phyloP scores from a whole-genome alignment of 179 eudicot species.

The Silene noctiflora region DNA sequence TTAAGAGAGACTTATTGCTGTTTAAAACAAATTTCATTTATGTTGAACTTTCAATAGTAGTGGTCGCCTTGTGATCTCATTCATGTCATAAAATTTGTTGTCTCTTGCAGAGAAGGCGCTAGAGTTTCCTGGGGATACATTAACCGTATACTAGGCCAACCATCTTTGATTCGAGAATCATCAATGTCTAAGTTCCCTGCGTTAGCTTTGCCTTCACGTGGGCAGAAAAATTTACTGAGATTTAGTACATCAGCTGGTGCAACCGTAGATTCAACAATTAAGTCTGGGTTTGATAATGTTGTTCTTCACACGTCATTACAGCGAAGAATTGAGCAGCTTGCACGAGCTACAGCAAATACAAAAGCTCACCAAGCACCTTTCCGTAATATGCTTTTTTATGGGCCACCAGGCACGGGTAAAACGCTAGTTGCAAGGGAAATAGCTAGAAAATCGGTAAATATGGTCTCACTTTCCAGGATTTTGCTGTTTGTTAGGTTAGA shows the following conservation, averaged over 20 bases:
- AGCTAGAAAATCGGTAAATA: slow-evolving; percentile 81
- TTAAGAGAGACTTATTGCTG: too few relatives aligned
- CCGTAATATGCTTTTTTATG: slow-evolving; percentile 95
- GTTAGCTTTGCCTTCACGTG: slow-evolving; percentile 53
- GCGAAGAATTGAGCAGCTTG: slow-evolving; percentile 82
- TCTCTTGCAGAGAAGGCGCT: slow-evolving; percentile 78
- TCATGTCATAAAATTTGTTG: not conserved
- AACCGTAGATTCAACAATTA: slow-evolving; percentile 34
- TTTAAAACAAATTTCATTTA: not conserved
- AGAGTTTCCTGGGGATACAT: slow-evolving; percentile 91
- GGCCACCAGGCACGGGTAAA: slow-evolving; percentile 99
- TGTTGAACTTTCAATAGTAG: not conserved
- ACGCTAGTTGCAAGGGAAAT: slow-evolving; percentile 95
- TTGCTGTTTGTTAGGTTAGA: not conserved
- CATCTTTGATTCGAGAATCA: slow-evolving; percentile 92
- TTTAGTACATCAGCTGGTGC: slow-evolving; percentile 45
- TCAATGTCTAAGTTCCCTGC: slow-evolving; percentile 80
- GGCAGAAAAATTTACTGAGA: slow-evolving; percentile 37
- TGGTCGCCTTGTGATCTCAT: not conserved
- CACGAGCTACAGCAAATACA: slow-evolving; percentile 91
- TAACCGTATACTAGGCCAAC: slow-evolving; percentile 92
- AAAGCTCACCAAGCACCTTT: slow-evolving; percentile 93
- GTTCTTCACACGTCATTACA: slow-evolving; percentile 85
- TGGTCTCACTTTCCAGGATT: not conserved
- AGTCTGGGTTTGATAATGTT: slow-evolving; percentile 62